phyloP scores from a whole-genome alignment of 768 basidiomycete genomes.

The Lactarius pseudohatsudake region DNA sequence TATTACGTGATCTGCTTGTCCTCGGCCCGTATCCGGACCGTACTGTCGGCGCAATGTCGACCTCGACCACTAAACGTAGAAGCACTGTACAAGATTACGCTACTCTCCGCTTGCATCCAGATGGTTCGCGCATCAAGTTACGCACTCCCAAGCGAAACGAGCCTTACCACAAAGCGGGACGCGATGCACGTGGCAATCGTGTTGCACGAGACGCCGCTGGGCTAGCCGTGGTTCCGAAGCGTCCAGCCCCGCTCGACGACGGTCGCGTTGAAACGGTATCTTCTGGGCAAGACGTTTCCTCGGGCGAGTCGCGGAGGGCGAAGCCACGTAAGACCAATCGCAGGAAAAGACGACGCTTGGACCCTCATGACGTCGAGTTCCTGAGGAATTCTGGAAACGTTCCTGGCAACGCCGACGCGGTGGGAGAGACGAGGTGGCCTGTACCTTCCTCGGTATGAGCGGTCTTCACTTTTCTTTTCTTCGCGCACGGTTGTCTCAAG shows the following conservation, averaged over 20 bases:
- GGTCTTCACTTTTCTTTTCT: constrained; percentile 4
- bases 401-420: neutral
- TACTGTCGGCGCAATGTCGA: neutral
- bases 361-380: constrained; percentile 22
- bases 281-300: constrained; percentile 30
- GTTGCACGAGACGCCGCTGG: constrained; percentile 68
- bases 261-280: constrained; percentile 29
- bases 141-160: constrained; percentile 36
- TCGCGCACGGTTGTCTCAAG: constrained; percentile 2
- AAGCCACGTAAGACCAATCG: constrained; percentile 11
- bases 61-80: constrained; percentile 10
- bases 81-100: constrained; percentile 67
- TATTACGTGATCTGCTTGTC: neutral
- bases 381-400: neutral
- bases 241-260: constrained; percentile 27
- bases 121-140: constrained; percentile 58
- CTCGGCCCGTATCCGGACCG: neutral
- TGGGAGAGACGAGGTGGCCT: constrained; percentile 12
- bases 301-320: constrained; percentile 25
- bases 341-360: constrained; percentile 16
- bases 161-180: constrained; percentile 37
- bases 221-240: constrained; percentile 41
- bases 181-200: constrained; percentile 59
- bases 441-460: constrained; percentile 54
- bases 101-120: constrained; percentile 61